Base-by-base conservation (phyloP, 2,329 filamentous ascomycete species). In the Penicillium hesseltinei region DNA sequence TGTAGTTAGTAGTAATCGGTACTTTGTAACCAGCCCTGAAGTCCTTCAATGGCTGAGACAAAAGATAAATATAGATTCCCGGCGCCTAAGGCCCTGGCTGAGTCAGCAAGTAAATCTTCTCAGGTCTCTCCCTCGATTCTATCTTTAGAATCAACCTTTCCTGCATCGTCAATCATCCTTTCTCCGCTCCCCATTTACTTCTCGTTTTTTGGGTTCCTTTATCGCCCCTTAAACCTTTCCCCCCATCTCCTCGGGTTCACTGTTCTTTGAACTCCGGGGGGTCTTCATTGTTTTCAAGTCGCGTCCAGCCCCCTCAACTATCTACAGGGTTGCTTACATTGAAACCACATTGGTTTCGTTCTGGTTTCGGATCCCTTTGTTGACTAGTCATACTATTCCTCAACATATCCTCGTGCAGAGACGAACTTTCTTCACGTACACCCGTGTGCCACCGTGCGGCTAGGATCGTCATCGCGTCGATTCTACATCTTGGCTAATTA, bases 81-180 rank as follows among this genome's bases (percentile, higher is more conserved):
- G 47, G 23, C 58, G 56, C 60, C 54, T 62, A 46, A 62, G 51
- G 56, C 51, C 17, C 51, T 9, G 19, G 56, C 10, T 59, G 54
- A 63, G 21, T 43, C 53, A 61, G 49, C 51, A 9, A 36, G 10
- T 29, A 51, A 47, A 25, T 44, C 44, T 56, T 54, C 53, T 51
- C 50, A 33, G 51, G 36, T 44, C 48, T 50, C 42, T 52, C 58
- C 54, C 48, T 56, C 57, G 62, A 64, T 65, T 63, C 65, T 67
- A 67, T 65, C 62, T 66, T 66, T 67, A 67, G 65, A 65, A 67
- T 62, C 63, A 66, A 64, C 62, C 62, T 65, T 64, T 64, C 61
- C 64, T 67, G 64, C 65, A 67, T 64, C 65, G 57, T 62, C 63
- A 52, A 52, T 52, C 39, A 51, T 51, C 40, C 49, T 51, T 51